Evolutionary conservation across 2,329 filamentous ascomycete genomes (phyloP), one percentile per base, ranked within the genome.

Genomic region (Colletotrichum orchidophilum): DNA sequence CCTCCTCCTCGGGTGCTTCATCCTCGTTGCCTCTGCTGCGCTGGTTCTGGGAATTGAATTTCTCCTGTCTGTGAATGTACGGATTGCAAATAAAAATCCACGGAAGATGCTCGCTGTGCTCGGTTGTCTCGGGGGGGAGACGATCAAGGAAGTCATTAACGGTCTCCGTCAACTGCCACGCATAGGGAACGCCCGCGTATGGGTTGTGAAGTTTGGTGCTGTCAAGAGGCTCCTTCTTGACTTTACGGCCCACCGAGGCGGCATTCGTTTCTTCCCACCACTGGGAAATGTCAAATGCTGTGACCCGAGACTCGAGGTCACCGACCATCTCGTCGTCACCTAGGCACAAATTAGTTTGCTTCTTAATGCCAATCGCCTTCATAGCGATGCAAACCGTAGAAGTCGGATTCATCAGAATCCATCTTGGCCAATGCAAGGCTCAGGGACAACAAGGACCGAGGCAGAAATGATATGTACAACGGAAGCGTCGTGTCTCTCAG

Each of bases 61-160:
- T 83, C 54, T 77, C 73, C 18, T 80, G 80, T 5, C 80, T 79
- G 3, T 78, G 77, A 71, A 83, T 83, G 76, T 87, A 87, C 0
- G 92, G 92, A 78, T 94, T 94, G 63, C 86, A 87, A 52, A 93
- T 88, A 83, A 88, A 94, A 58, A 97, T 94, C 92, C 93, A 96
- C 0, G 87, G 87, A 3, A 87, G 84, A 0, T 81, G 75, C 0
- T 76, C 76, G 1, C 79, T 80, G 3, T 81, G 78, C 2, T 83
- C 80, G 1, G 91, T 93, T 1, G 87, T 91, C 3, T 87, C 86
- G 0, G 94, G 93, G 0, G 92, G 92, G 0, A 95, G 83, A 9
- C 94, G 90, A 9, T 81, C 71, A 2, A 96, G 80, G 75, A 97
- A 97, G 1, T 87, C 86, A 8, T 88, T 80, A 1, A 93, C 81